Conservation (phyloP, 2,329 filamentous ascomycete genomes). For the Diaporthe capsici region DNA sequence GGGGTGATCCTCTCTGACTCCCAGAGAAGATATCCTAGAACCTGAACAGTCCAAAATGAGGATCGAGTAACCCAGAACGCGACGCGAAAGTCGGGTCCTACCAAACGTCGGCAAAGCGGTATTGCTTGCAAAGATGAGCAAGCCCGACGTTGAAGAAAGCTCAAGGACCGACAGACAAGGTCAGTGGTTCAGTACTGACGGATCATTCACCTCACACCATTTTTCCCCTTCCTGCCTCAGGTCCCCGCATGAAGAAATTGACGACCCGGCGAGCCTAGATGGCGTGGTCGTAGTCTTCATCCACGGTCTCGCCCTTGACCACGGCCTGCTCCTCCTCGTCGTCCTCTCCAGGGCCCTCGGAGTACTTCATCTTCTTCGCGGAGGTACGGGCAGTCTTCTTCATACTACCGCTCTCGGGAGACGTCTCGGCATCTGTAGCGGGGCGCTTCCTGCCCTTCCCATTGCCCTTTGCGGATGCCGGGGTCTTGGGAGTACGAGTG, state of each 20-base stretch:
- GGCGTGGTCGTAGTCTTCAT: constrained; percentile 36
- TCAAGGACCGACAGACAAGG: not conserved
- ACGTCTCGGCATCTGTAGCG: constrained; percentile 35
- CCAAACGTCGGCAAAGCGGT: not conserved
- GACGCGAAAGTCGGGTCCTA: not conserved
- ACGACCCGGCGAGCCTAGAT: not conserved
- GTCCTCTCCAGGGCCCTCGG: constrained; percentile 30
- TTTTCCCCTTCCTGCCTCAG: not conserved
- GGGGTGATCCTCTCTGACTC: not conserved
- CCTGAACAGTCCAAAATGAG: not conserved
- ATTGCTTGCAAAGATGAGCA: constrained; percentile 2
- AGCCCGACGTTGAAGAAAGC: not conserved
- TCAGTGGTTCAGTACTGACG: too few relatives aligned
- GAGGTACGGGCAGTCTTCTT: constrained; percentile 42
- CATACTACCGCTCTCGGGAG: constrained; percentile 19
- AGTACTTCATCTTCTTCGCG: constrained; percentile 40
- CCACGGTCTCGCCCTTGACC: constrained; percentile 13
- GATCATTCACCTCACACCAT: not conserved
- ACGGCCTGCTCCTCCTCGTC: constrained; percentile 5
- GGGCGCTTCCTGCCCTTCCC: constrained; percentile 38
- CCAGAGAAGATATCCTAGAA: not conserved
- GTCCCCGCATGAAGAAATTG: not conserved
- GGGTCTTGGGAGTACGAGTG: constrained; percentile 29
- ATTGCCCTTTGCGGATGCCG: constrained; percentile 29
- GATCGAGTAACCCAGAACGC: not conserved